A percentile compares a stretch with the other conserved stretches of the same genome.
These are phyloP conservation scores for Psidium friedrichsthalianum DNA, from an alignment of 345 rosid species.

Conservation along the genomic window DNA sequence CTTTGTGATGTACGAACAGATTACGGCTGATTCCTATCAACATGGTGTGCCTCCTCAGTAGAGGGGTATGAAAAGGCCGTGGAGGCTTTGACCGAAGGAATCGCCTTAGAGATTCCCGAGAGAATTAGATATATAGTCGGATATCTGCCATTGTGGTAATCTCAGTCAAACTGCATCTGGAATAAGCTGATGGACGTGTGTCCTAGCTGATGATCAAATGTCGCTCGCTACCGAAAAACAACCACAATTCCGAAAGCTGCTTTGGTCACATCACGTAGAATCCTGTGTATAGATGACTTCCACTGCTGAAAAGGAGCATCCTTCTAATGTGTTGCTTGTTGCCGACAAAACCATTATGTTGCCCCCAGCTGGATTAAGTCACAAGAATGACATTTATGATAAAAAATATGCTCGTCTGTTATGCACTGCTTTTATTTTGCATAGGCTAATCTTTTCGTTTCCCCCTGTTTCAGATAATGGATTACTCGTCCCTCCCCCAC, in stretches of 20 bases:
- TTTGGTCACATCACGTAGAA: background rate
- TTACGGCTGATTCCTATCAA: background rate
- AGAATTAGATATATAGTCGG: background rate
- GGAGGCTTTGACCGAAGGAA: background rate
- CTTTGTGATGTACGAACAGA: background rate
- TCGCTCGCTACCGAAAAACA: background rate
- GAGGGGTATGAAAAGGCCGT: background rate
- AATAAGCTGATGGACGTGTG: background rate
- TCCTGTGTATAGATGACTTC: background rate
- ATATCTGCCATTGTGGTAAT: background rate
- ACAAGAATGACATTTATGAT: background rate
- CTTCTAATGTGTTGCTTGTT: background rate
- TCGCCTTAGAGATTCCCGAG: background rate
- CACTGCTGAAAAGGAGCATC: background rate
- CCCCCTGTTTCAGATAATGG: slow-evolving; percentile 62
- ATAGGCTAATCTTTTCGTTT: background rate
- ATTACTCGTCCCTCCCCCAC: slow-evolving; percentile 82
- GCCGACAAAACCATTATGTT: background rate
- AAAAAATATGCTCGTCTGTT: background rate
- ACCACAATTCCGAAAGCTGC: background rate
- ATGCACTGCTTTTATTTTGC: background rate
- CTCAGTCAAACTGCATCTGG: background rate
- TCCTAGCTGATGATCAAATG: background rate
- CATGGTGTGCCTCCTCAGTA: background rate
- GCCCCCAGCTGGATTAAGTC: background rate